phyloP scores from a whole-genome alignment of 1,284 basidiomycete genomes.

The Tranzscheliella williamsii region DNA sequence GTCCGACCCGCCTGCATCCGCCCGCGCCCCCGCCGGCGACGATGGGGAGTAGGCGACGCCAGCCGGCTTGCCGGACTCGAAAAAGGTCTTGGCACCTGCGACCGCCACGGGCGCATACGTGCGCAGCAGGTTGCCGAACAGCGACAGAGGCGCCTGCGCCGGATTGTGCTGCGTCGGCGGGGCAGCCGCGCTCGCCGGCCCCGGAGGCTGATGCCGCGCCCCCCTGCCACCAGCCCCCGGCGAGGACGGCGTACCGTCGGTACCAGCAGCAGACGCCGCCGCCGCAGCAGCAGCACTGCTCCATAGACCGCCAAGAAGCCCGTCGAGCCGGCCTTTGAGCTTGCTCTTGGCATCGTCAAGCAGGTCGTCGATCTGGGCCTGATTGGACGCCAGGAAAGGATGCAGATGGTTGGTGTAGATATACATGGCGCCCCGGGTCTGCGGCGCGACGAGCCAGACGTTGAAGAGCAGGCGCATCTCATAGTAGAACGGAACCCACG shows the following conservation, averaged over 20 bases:
- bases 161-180: slow-evolving; percentile 36
- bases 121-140: slow-evolving; percentile 30
- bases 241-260: not conserved
- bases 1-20: not conserved
- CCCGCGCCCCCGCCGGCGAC: not conserved
- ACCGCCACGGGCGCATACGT: slow-evolving; percentile 27
- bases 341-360: slow-evolving; percentile 64
- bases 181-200: not conserved
- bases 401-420: slow-evolving; percentile 76
- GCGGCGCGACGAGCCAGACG: slow-evolving; percentile 55
- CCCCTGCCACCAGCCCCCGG: not conserved
- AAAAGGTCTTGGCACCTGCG: slow-evolving; percentile 13
- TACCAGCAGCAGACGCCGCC: not conserved
- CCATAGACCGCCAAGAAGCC: slow-evolving; percentile 8
- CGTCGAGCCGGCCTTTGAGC: slow-evolving; percentile 3
- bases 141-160: slow-evolving; percentile 11
- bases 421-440: slow-evolving; percentile 71
- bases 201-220: slow-evolving; percentile 14
- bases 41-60: slow-evolving; percentile 7
- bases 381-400: slow-evolving; percentile 77
- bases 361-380: slow-evolving; percentile 76
- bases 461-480: slow-evolving; percentile 48
- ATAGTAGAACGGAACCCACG: slow-evolving; percentile 54
- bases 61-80: slow-evolving; percentile 17
- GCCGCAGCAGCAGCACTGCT: slow-evolving; percentile 3